Evolutionary conservation across 148 eudicot species (phyloP).

Genomic region (Rhododendron molle): DNA sequence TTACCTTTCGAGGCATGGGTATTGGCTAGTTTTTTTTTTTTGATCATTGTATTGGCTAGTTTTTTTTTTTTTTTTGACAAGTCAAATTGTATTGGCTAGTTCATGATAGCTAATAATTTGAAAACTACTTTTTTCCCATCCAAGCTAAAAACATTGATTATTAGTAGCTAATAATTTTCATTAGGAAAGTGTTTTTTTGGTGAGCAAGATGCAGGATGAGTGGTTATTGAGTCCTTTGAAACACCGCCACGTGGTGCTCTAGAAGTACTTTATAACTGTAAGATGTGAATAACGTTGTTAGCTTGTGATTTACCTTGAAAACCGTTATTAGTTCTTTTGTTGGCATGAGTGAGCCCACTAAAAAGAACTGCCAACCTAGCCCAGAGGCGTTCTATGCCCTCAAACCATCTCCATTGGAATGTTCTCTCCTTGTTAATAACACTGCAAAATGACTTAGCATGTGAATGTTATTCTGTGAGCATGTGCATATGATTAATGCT

Average conservation of each 20-base stretch:
- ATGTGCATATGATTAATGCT: no score
- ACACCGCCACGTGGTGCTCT: background rate
- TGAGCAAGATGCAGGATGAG: background rate
- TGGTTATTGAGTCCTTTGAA: background rate
- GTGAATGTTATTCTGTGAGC: background rate
- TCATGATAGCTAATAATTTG: no score
- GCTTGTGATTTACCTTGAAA: background rate
- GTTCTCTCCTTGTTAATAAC: background rate
- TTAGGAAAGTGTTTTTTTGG: background rate
- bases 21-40: no score
- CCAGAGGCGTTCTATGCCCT: background rate
- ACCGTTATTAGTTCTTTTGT: background rate
- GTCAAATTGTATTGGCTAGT: no score
- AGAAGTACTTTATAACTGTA: background rate
- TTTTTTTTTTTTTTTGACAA: no score
- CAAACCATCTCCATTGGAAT: background rate
- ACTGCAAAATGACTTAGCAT: background rate
- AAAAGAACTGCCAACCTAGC: background rate
- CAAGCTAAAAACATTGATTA: no score
- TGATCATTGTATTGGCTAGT: no score
- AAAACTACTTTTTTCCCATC: no score
- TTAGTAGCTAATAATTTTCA: no score
- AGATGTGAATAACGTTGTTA: background rate
- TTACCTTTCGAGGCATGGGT: no score
- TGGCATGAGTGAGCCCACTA: background rate